Evolutionary conservation across 1,139 yeast species (phyloP).

Genomic region (Lodderomyces pseudojiufengensis): DNA sequence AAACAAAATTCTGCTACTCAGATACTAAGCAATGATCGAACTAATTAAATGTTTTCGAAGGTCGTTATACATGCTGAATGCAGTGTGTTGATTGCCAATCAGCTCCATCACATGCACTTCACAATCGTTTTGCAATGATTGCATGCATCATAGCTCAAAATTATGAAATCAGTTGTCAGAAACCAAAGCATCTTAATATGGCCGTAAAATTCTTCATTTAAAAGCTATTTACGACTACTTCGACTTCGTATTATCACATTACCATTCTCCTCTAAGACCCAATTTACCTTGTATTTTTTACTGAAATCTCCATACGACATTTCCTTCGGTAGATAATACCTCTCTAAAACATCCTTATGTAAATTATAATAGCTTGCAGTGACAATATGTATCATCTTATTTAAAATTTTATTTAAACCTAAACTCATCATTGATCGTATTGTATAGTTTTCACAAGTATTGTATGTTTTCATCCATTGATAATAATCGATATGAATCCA

Average conservation of each 20-base stretch:
- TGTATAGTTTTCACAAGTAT: constrained; percentile 28
- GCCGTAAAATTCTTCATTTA: too few species aligned
- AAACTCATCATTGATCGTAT: constrained; percentile 36
- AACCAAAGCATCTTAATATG: too few species aligned
- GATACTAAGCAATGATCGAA: too few species aligned
- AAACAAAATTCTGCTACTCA: too few species aligned
- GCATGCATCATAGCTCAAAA: too few species aligned
- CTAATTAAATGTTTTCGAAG: too few species aligned
- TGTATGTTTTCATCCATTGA: constrained; percentile 39
- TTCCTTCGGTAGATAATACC: constrained; percentile 28
- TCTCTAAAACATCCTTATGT: constrained; percentile 19
- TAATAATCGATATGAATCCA: constrained; percentile 40
- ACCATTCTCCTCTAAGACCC: constrained; percentile 25
- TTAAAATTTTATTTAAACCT: constrained; percentile 32
- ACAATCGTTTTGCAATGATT: too few species aligned
- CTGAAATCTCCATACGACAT: constrained; percentile 18
- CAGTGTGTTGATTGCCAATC: too few species aligned
- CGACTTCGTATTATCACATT: constrained; percentile 2
- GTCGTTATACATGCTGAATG: too few species aligned
- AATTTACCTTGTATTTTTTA: constrained; percentile 18
- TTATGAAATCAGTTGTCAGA: too few species aligned
- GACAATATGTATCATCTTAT: constrained; percentile 28
- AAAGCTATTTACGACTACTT: not conserved
- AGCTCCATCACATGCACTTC: too few species aligned
- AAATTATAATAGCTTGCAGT: constrained; percentile 36